Conservation (phyloP, 169 alveolate species). For the Cryptosporidium bovis region DNA sequence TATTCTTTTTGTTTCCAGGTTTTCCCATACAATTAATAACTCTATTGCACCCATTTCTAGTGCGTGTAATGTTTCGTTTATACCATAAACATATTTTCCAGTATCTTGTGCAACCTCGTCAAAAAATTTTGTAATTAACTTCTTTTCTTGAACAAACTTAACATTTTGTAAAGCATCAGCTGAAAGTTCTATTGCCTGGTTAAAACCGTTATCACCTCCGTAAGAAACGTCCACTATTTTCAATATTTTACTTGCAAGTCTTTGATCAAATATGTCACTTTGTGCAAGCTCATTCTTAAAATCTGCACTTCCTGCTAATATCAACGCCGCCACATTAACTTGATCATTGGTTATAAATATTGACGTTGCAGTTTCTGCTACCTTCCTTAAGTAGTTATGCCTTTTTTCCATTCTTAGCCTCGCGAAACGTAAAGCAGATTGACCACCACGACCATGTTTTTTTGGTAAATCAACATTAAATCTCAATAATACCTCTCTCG, state of each 20-base stretch:
- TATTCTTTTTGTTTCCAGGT: constrained; percentile 86
- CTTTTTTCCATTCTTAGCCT: constrained; percentile 98
- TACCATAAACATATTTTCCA: constrained; percentile 97
- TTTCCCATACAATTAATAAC: constrained; percentile 93
- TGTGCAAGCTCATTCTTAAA: constrained; percentile 95
- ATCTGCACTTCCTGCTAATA: constrained; percentile 99
- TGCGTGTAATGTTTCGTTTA: constrained; percentile 90
- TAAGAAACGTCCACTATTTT: constrained; percentile 96
- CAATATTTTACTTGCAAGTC: constrained; percentile 92
- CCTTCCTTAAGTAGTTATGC: constrained; percentile 97
- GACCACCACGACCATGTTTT: constrained; percentile 99
- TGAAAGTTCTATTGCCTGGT: constrained; percentile 96
- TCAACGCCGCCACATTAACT: constrained; percentile 86
- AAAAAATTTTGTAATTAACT: constrained; percentile 88
- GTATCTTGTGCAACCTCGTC: constrained; percentile 98
- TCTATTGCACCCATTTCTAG: constrained; percentile 96
- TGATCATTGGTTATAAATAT: constrained; percentile 96
- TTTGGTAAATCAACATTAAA: constrained; percentile 98
- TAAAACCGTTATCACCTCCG: constrained; percentile 99
- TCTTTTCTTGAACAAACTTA: constrained; percentile 90
- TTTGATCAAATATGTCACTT: constrained; percentile 94
- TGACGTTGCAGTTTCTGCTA: constrained; percentile 96
- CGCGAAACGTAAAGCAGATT: constrained; percentile 99
- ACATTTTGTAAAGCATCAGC: constrained; percentile 93
- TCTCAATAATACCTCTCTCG: constrained; percentile 90